These are phyloP conservation scores for Cladosporium cucumerinum DNA, from an alignment of 2,329 filamentous ascomycete species.

Conservation along the genomic window DNA sequence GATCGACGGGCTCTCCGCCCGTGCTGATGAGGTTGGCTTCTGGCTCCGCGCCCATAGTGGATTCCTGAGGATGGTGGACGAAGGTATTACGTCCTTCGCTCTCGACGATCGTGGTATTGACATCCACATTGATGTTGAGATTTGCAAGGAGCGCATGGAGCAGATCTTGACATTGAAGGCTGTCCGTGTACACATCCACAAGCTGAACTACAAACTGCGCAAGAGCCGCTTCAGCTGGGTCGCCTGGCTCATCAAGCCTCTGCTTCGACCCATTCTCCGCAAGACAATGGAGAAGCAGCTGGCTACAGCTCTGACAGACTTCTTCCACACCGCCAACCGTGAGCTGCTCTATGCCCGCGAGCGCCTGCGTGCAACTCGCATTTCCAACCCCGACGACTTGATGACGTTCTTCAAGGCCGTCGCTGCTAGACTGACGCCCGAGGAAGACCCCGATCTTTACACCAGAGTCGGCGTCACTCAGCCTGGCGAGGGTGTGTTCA, in stretches of 20 bases:
- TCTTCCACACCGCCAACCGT: slow-evolving; percentile 71
- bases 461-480: slow-evolving; percentile 66
- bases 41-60: slow-evolving; percentile 79
- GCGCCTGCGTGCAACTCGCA: slow-evolving; percentile 77
- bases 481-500: slow-evolving; percentile 65
- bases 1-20: slow-evolving; percentile 76
- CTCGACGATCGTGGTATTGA: slow-evolving; percentile 87
- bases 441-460: slow-evolving; percentile 72
- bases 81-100: slow-evolving; percentile 80
- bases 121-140: slow-evolving; percentile 77
- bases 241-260: slow-evolving; percentile 78
- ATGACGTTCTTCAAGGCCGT: slow-evolving; percentile 81
- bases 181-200: slow-evolving; percentile 80
- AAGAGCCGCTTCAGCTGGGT: slow-evolving; percentile 74
- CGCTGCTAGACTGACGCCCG: slow-evolving; percentile 68
- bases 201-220: slow-evolving; percentile 73
- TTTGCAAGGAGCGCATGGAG: slow-evolving; percentile 73
- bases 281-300: slow-evolving; percentile 77
- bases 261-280: slow-evolving; percentile 76
- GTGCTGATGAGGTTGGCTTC: slow-evolving; percentile 84
- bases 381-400: slow-evolving; percentile 75
- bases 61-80: slow-evolving; percentile 70
- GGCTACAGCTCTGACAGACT: slow-evolving; percentile 65
- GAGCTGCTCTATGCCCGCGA: slow-evolving; percentile 86
- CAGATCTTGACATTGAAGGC: slow-evolving; percentile 73